Percentiles rank a stretch among this genome's conserved stretches.
phyloP scores from a whole-genome alignment of 23 red algal genomes.

The Gracilariopsis chorda region DNA sequence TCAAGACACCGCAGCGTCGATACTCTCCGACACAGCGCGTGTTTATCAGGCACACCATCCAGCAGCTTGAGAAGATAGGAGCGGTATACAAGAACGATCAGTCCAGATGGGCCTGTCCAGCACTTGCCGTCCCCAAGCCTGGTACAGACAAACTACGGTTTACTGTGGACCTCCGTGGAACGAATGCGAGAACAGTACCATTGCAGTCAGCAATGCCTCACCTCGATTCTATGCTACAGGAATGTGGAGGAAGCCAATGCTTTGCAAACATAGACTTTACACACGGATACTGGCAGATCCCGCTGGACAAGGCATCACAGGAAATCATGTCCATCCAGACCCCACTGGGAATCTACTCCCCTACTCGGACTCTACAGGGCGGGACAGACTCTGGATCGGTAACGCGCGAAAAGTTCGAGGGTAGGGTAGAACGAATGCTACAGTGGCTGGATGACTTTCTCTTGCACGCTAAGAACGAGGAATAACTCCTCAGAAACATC shows the following conservation, averaged over 20 bases:
- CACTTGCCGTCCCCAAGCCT: constrained; percentile 3
- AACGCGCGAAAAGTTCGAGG: neutral
- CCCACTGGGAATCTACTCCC: neutral
- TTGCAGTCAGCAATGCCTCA: constrained; percentile 2
- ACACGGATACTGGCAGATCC: constrained; percentile 17
- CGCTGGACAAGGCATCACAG: neutral
- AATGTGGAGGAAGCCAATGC: neutral
- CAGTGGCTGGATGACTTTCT: constrained; percentile 41
- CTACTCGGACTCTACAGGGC: constrained; percentile 27
- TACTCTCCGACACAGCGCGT: neutral
- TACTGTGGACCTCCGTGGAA: neutral
- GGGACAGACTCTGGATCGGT: constrained; percentile 16
- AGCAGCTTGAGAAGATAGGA: neutral
- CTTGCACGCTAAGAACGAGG: neutral
- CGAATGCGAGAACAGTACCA: neutral
- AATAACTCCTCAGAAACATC: neutral
- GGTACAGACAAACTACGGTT: neutral
- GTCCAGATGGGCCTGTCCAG: neutral
- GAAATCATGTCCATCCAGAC: constrained; percentile 38
- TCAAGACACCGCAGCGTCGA: neutral
- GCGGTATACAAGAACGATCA: constrained; percentile 2
- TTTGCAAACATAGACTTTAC: neutral
- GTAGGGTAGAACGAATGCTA: neutral
- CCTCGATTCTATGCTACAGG: neutral
- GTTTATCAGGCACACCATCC: constrained; percentile 3